Evolutionary conservation across 352 stramenopile genomes (phyloP), one percentile per base, ranked within the genome.

Genomic region (Phytophthora capsici): DNA sequence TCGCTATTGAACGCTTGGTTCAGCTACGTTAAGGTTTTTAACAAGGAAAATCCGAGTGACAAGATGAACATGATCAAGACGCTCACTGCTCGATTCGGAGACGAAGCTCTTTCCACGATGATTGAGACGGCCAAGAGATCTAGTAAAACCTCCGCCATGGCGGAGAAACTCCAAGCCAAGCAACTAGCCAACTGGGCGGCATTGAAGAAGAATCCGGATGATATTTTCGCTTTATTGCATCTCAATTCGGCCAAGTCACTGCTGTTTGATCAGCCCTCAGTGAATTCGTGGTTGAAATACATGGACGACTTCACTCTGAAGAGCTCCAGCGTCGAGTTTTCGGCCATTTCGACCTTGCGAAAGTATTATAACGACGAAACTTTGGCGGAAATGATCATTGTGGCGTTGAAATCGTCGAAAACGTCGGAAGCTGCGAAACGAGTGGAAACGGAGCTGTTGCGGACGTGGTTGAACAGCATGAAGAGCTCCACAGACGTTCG

Each of bases 21-120:
- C n/a, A 59, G 9, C 23, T 69, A 63, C 28, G 22, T 69, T 14
- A 58, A 46, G 6, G 6, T 55, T 2, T 66, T 55, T 28, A 64
- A 69, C 28, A 40, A 58, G 9, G 41, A 63, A 13, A 57, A 53
- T 38, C 60, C 60, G 0, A 28, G 1, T 3, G 19, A 58, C 37
- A 49, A 45, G 30, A 51, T 55, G 10, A 48, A 12, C 20, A 22
- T 64, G 45, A 32, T 64, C 26, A 13, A 37, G 2, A 52, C 38
- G 1, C 45, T 63, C 16, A 69, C 43, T 6, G 16, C 44, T 50
- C 34, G 34, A 12, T 68, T 50, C 26, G 59, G 25, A 28, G 51
- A 68, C 8, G 52, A 61, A 30, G 36, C 34, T 16, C 7, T 69
- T 26, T 23, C 61, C 16, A 47, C 19, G 17, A 58, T 63, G 34